Evolutionary conservation across 2,329 filamentous ascomycete species (phyloP).

Genomic region (Hymenotorrendiella dingleyae): DNA sequence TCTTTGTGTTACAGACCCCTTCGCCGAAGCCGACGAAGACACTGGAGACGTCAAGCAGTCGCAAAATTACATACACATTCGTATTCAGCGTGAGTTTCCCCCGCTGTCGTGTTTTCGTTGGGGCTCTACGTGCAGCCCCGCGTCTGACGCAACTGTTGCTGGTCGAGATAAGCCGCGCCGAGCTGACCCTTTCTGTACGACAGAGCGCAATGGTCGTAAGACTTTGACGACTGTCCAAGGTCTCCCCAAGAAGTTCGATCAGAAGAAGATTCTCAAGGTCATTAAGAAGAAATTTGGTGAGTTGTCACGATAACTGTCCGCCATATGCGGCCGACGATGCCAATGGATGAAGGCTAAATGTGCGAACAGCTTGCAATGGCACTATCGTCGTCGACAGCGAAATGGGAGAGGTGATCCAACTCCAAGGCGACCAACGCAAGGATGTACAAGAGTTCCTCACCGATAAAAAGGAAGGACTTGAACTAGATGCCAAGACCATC

Average conservation of each 20-base stretch:
- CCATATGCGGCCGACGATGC: background rate
- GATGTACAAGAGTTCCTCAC: conserved; percentile 96
- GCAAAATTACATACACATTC: conserved; percentile 99
- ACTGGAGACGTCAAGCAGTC: conserved; percentile 91
- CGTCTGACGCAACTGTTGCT: conserved; percentile 9
- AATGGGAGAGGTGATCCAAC: conserved; percentile 99
- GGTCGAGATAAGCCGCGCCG: conserved; percentile 15
- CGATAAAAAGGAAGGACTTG: conserved; percentile 91
- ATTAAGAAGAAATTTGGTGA: conserved; percentile 99
- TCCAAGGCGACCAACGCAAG: conserved; percentile 98
- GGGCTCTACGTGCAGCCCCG: conserved; percentile 6
- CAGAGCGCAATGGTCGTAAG: conserved; percentile 99
- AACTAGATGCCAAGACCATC: conserved; percentile 93
- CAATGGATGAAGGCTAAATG: conserved; percentile 3
- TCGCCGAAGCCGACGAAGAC: conserved; percentile 99
- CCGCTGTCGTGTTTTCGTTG: background rate
- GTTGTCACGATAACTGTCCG: conserved; percentile 26
- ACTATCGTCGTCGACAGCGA: conserved; percentile 93
- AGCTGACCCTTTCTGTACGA: conserved; percentile 35
- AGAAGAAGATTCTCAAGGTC: conserved; percentile 99
- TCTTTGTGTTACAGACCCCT: conserved; percentile 68
- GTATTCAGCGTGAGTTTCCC: conserved; percentile 83
- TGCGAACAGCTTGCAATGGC: conserved; percentile 88
- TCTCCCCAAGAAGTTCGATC: conserved; percentile 97
- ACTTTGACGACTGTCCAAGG: conserved; percentile 99